phyloP scores from a whole-genome alignment of 1,284 basidiomycete genomes.

The Ceratobasidium sp. region DNA sequence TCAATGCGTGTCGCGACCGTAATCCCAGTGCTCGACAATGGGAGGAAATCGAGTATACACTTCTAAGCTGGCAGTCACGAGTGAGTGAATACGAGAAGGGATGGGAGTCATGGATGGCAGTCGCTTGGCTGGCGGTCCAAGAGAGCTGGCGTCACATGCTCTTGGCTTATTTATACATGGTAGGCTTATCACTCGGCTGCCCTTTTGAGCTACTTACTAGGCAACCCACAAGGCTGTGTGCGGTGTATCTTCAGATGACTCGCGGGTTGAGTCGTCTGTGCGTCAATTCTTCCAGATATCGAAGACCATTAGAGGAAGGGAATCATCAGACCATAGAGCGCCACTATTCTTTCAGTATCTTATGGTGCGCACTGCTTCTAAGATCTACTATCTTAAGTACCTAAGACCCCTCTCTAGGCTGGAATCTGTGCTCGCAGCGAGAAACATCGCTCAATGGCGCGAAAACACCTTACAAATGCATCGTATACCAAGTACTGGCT shows the following conservation, averaged over 20 bases:
- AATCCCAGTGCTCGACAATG: not conserved
- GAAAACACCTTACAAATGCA: not conserved
- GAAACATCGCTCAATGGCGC: not conserved
- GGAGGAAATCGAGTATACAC: not conserved
- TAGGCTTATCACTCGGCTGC: too few relatives aligned
- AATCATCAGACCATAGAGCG: not conserved
- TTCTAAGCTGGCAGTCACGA: not conserved
- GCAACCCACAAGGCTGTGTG: not conserved
- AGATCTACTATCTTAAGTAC: too few relatives aligned
- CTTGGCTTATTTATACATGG: slow-evolving; percentile 17
- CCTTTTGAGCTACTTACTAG: not conserved
- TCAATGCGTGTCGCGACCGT: not conserved
- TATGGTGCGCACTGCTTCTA: not conserved
- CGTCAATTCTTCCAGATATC: slow-evolving; percentile 8
- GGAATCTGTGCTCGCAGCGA: slow-evolving; percentile 1
- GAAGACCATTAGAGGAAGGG: not conserved
- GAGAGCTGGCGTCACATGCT: slow-evolving; percentile 20
- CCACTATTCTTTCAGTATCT: slow-evolving; percentile 5
- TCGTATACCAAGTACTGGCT: not conserved
- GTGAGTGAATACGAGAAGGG: not conserved
- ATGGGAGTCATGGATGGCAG: not conserved
- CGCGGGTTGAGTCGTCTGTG: slow-evolving; percentile 9
- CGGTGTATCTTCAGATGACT: not conserved
- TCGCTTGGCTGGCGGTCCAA: not conserved
- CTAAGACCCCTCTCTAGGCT: not conserved